Conservation (phyloP, 345 rosid species). For the Adansonia digitata region DNA sequence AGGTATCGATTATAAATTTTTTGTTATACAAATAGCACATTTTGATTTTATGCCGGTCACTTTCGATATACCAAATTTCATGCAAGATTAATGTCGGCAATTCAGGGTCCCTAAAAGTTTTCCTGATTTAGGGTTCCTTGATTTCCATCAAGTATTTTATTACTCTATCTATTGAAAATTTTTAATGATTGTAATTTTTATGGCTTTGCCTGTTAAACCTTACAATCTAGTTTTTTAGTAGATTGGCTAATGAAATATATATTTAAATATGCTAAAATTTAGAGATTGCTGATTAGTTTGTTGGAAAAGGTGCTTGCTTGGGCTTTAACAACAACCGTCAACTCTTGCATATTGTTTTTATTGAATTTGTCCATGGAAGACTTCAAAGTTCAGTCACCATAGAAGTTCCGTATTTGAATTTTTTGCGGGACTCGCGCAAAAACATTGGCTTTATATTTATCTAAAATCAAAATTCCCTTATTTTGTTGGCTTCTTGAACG, state of each 20-base stretch:
- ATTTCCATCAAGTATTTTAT: constrained; percentile 73
- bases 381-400: constrained; percentile 30
- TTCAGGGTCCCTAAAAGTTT: too few relatives aligned
- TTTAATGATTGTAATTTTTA: background rate
- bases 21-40: too few relatives aligned
- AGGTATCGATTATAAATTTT: too few relatives aligned
- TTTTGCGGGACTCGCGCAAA: background rate
- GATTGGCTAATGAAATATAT: background rate
- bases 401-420: constrained; percentile 30
- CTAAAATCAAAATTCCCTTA: too few relatives aligned
- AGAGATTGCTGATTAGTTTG: background rate
- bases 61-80: too few relatives aligned
- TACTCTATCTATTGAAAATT: background rate
- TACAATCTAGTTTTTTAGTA: background rate
- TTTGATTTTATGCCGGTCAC: too few relatives aligned
- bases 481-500: too few relatives aligned
- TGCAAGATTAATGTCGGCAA: too few relatives aligned
- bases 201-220: background rate
- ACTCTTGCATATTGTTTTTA: constrained; percentile 50
- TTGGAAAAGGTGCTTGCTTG: constrained; percentile 58
- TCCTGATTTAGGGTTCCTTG: too few relatives aligned
- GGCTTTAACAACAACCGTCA: constrained; percentile 51
- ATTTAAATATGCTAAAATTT: background rate
- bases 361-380: constrained; percentile 46
- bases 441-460: too few relatives aligned